Evolutionary conservation across 176 grass and related monocot genomes (phyloP), one percentile per base, ranked within the genome.

Genomic region (Triticum monococcum): DNA sequence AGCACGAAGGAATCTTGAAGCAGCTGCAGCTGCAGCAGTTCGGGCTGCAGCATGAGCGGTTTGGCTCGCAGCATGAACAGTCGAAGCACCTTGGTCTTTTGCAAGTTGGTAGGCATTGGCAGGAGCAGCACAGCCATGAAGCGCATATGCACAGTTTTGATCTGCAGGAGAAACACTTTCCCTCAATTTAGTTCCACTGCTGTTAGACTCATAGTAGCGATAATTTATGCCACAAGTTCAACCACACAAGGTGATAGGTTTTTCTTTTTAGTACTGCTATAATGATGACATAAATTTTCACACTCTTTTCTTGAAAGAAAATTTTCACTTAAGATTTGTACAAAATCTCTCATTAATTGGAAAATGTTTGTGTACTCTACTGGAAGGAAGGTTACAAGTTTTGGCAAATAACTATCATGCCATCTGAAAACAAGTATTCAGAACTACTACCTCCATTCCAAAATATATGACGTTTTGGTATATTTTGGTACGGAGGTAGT

Each of bases 51-150:
- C 88, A 83, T 37, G 30, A 77, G 81, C 92, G 50, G 4, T 9
- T 75, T 28, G 72, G 72, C 16, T 76, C 45, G 25, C 73, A 87
- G 85, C 89, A 92, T 14, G 87, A 86, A 31, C 72, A 73, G 23
- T 73, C 78, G 3, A 78, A 79, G 80, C 82, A 90, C 25, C 25
- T 83, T 16, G 86, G 83, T 48, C 24, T 79, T 41, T 69, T 69
- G 33, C 84, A 86, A 25, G 80, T 41, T n/a, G 81, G 62, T 31
- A 84, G 26, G 88, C 83, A 90, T 24, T 56, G 82, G 65, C 93
- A 87, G 23, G 64, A 80, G 85, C 93, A 99, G 87, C 93, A 96
- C 36, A 91, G 50, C 57, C 88, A 94, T 48, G 89, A 85, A 8
- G 89, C 40, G 16, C 89, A 89, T 22, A 79, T 79, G 72, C 88